Evolutionary conservation across 371 early-diverging fungal genomes (phyloP), one percentile per base, ranked within the genome.

Genomic region (Dichotomocladium elegans): DNA sequence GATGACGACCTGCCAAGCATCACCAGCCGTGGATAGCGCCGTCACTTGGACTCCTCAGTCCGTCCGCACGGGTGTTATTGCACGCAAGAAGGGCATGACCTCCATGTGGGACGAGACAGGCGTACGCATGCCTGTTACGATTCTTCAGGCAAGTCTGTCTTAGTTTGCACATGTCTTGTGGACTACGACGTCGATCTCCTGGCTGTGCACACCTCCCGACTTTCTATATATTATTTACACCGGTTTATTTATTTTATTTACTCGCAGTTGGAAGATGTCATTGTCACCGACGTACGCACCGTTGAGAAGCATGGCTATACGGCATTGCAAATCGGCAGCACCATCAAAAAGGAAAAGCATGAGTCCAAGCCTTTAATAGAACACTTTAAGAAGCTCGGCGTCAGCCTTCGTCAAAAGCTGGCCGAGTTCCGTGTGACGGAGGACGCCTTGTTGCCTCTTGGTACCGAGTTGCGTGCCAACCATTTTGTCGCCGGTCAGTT

Each of bases 401-500:
- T 93, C 10, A 67, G 67, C 12, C 88, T 94, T 35, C 92, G 93
- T 66, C 80, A 81, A 51, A 84, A 82, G 59, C 51, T 94, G 14
- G 71, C 76, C 21, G 95, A 93, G 68, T 97, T 97, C 70, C 74
- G 68, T 33, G 92, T 98, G 10, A 79, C 94, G 5, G 73, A 83
- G 1, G 93, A 95, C 66, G 98, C 94, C 1, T 66, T 87, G 24
- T 60, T 96, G 51, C 94, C 95, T 5, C 66, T 89, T 22, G 94
- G 89, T 4, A 88, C 91, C 7, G 70, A 74, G 37, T 64, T 98
- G 40, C 80, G 66, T 11, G 94, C 92, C 0, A 80, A 87, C 3
- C 98, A 98, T 64, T 96, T 95, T 77, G 87, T 93, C 15, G 80
- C 93, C 11, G 98, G 98, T 14, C 97, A 97, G 72, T 95, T 73